Base-by-base conservation (phyloP, 108 stramenopile species). In the Pelagomonas calceolata region DNA sequence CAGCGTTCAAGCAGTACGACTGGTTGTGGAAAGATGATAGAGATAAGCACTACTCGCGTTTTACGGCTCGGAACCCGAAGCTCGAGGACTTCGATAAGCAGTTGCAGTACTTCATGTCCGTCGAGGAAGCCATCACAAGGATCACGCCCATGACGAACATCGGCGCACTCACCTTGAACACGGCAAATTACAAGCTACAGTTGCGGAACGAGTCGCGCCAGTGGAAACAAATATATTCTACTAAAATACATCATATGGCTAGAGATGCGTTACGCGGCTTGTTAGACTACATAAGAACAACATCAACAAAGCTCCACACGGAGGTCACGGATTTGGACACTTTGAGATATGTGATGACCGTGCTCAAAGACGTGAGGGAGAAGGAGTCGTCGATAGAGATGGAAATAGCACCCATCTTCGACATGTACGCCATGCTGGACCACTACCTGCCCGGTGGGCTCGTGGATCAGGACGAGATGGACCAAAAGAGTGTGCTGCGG, bases 21-120 rank as follows among this genome's bases (percentile, higher is more conserved):
- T 86, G 86, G 86, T 76, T 86, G 9, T 86, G 86, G 86, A 85
- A 85, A 65, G 76, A 85, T n/a, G 84, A 86, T 63, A 84, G 80
- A 43, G 86, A 86, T 31, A 37, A 35, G 21, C 74, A 60, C 37
- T 86, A 86, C 72, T 60, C 44, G 29, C 37, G 66, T 45, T 86
- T 86, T 65, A 46, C 84, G 5, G 72, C 63, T 12, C 36, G 33
- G 33, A 78, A 79, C 34, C 82, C 83, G 29, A 37, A 46, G 60
- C 83, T 86, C 32, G 39, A 75, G 30, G 84, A 85, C 63, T 86
- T 76, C 65, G 85, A 85, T 39, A 71, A 68, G 4, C 77, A 75
- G 70, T 76, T 85, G 34, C 66, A 66, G 30, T 46, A 74, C 15
- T 84, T 85, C 39, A 51, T 81, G 70, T 71, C 35, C n/a, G 73